phyloP scores from a whole-genome alignment of 805 yeast species.

The Millerago galiae region DNA sequence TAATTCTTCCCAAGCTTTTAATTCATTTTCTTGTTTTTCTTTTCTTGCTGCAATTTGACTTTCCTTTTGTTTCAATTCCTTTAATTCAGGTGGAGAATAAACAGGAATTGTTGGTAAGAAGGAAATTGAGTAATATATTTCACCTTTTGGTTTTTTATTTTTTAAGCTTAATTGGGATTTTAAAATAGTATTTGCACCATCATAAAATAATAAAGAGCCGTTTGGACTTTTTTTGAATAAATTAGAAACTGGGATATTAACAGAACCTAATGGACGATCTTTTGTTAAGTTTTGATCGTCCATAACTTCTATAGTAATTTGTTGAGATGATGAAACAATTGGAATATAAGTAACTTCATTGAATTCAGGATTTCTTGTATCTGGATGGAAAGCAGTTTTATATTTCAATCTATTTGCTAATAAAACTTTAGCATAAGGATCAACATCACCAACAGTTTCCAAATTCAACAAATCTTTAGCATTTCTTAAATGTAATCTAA shows the following conservation, averaged over 20 bases:
- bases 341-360: conserved; percentile 57
- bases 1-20: conserved; percentile 41
- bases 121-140: conserved; percentile 47
- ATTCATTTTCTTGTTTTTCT: conserved; percentile 27
- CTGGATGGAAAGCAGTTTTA: conserved; percentile 47
- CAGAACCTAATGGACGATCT: conserved; percentile 59
- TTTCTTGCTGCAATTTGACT: conserved; percentile 31
- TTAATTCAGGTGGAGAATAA: conserved; percentile 50
- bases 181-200: conserved; percentile 42
- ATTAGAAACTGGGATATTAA: conserved; percentile 43
- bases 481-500: conserved; percentile 50
- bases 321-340: conserved; percentile 53
- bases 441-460: conserved; percentile 66
- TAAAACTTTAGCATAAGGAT: conserved; percentile 62
- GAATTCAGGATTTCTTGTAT: conserved; percentile 51
- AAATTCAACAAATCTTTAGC: conserved; percentile 48
- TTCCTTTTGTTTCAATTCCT: conserved; percentile 38
- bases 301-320: conserved; percentile 49
- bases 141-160: conserved; percentile 43
- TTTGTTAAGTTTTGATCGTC: conserved; percentile 61
- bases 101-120: conserved; percentile 64
- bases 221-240: conserved; percentile 41
- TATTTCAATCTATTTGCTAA: conserved; percentile 53
- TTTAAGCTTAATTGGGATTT: conserved; percentile 25
- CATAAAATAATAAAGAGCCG: conserved; percentile 42